A percentile compares a stretch with the other conserved stretches of the same genome.
Evolutionary conservation across 176 grass and related monocot genomes (phyloP).

Genomic region (Bolboschoenus planiculmis): DNA sequence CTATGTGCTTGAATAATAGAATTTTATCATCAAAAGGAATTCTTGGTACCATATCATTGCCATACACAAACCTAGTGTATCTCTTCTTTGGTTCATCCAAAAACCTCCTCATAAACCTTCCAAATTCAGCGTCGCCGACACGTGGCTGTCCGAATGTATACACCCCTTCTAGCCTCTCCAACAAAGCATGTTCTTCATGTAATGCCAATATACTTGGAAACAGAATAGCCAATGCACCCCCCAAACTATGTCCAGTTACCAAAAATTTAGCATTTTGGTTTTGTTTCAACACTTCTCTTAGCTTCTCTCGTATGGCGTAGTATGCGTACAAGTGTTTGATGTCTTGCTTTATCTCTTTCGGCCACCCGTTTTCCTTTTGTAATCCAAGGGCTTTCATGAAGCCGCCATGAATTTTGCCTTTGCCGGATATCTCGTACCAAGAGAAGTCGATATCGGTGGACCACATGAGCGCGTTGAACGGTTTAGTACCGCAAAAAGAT

Average conservation of each 20-base stretch:
- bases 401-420: conserved; percentile 33
- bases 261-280: conserved; percentile 34
- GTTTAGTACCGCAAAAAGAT: conserved; percentile 31
- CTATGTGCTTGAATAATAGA: conserved; percentile 40
- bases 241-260: conserved; percentile 35
- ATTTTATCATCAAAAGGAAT: conserved; percentile 28
- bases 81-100: background rate
- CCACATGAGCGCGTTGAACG: conserved; percentile 27
- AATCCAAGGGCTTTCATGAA: conserved; percentile 41
- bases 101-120: conserved; percentile 10
- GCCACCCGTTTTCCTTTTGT: conserved; percentile 2
- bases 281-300: conserved; percentile 8
- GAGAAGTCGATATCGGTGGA: conserved; percentile 32
- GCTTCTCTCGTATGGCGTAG: conserved; percentile 21
- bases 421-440: conserved; percentile 27
- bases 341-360: background rate
- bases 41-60: conserved; percentile 40
- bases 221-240: conserved; percentile 31
- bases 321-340: conserved; percentile 11
- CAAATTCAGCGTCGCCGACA: conserved; percentile 23
- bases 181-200: conserved; percentile 23
- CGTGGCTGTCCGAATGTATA: conserved; percentile 44
- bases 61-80: conserved; percentile 34
- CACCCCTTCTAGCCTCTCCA: conserved; percentile 25
- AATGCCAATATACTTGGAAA: conserved; percentile 28